These are phyloP conservation scores for Cyclostephanos tholiformis DNA, from an alignment of 108 stramenopile genomes.

Conservation along the genomic window DNA sequence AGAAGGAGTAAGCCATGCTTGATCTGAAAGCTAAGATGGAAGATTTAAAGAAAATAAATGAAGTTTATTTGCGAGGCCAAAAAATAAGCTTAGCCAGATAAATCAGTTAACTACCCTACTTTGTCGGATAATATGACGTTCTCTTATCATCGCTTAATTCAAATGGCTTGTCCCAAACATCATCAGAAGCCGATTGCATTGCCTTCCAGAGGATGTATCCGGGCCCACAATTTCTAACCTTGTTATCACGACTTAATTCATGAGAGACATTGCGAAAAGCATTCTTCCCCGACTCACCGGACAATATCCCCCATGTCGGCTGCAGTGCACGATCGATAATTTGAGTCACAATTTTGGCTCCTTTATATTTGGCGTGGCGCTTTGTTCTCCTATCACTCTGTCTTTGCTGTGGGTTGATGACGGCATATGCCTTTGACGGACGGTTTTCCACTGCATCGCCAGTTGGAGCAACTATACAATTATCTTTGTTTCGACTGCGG, in stretches of 20 bases:
- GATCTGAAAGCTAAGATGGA: not conserved
- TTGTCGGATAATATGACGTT: constrained; percentile 27
- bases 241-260: constrained; percentile 46
- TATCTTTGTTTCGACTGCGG: not conserved
- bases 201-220: constrained; percentile 62
- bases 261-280: constrained; percentile 53
- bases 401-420: not conserved
- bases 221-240: constrained; percentile 72
- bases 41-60: not conserved
- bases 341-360: constrained; percentile 12
- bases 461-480: constrained; percentile 7
- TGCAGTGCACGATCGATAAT: constrained; percentile 55
- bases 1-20: too few relatives aligned
- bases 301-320: constrained; percentile 59
- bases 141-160: constrained; percentile 13
- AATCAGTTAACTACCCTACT: constrained; percentile 1
- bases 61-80: not conserved
- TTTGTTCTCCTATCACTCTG: constrained; percentile 23
- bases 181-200: constrained; percentile 42
- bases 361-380: constrained; percentile 22
- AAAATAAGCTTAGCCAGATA: not conserved
- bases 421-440: not conserved
- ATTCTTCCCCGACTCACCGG: constrained; percentile 43
- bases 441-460: not conserved
- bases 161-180: constrained; percentile 39